Base-by-base conservation (phyloP, 1,284 basidiomycete species). In the Naganishia liquefaciens region DNA sequence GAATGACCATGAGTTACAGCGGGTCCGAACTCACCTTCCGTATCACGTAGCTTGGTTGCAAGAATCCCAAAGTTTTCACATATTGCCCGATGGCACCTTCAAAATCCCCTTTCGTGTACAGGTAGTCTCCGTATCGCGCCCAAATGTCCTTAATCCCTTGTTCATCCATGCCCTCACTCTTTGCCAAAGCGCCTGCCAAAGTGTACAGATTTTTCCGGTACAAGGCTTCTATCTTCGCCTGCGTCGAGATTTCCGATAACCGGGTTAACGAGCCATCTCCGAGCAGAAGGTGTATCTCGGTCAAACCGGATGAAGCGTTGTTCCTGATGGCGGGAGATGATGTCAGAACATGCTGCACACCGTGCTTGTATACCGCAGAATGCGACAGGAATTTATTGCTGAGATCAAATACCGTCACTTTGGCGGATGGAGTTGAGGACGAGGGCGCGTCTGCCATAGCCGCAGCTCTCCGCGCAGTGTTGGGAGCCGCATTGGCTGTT, bases 11-110 rank as follows among this genome's bases (percentile, higher is more conserved):
- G 33, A 50, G 39, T 27, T 37, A 10, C 27, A 43, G 33, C 5
- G 28, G 27, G 3, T 37, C 4, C 15, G 3, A n/a, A 53, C 76
- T 60, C 69, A 90, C 93, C 84, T 96, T 97, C 70, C 96, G 87
- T 67, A 99, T 94, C 23, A 99, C 92, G 78, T 96, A 96, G 74
- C 93, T 96, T 0, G 94, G 92, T 70, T 93, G 91, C 0, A 96
- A 82, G 63, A 86, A 82, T 0, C 95, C 93, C 28, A 98, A 88
- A 0, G 94, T 98, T 76, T 90, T 86, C 52, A 95, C 82, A 73
- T 90, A 99, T 75, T 97, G 93, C 42, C 85, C 84, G 88, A 97
- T 95, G 0, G 94, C 88, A 5, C 87, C 89, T 68, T 98, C 95
- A 72, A 89, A 96, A 73, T 98, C 93, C 5, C 88, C 88, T 76